Evolutionary conservation across 768 basidiomycete species (phyloP).

Genomic region (Lanmaoa pseudosensibilis): DNA sequence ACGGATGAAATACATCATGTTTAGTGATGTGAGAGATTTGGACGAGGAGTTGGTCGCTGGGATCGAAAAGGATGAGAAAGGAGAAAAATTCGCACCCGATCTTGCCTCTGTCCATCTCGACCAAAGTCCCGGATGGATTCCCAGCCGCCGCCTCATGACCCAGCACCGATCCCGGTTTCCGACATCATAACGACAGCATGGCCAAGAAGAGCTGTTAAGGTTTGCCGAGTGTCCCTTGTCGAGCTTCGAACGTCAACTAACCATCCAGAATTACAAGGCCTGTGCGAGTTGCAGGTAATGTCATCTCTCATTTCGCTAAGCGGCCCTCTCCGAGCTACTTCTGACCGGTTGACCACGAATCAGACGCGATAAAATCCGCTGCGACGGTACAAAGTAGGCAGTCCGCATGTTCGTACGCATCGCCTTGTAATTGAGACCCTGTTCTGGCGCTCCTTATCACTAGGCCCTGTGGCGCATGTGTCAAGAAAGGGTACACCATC

Average conservation of each 20-base stretch:
- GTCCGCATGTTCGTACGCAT: background rate
- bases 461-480: slow-evolving; percentile 61
- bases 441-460: background rate
- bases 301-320: background rate
- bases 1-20: background rate
- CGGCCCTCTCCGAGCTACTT: background rate
- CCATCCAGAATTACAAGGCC: slow-evolving; percentile 37
- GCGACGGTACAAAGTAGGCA: slow-evolving; percentile 52
- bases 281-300: slow-evolving; percentile 58
- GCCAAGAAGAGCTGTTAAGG: slow-evolving; percentile 56
- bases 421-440: slow-evolving; percentile 1
- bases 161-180: slow-evolving; percentile 48
- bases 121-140: slow-evolving; percentile 33
- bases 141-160: slow-evolving; percentile 33
- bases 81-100: slow-evolving; percentile 30
- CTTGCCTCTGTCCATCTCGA: slow-evolving; percentile 30
- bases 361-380: slow-evolving; percentile 64
- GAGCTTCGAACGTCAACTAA: slow-evolving; percentile 12
- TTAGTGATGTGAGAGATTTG: background rate
- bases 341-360: background rate
- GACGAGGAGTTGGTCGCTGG: slow-evolving; percentile 3
- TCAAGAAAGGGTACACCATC: slow-evolving; percentile 51
- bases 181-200: slow-evolving; percentile 47
- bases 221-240: slow-evolving; percentile 26
- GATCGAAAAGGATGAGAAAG: slow-evolving; percentile 23